Percentiles rank a stretch among this genome's conserved stretches.
Evolutionary conservation across 2,329 filamentous ascomycete species (phyloP).

Genomic region (Fusarium sp.): DNA sequence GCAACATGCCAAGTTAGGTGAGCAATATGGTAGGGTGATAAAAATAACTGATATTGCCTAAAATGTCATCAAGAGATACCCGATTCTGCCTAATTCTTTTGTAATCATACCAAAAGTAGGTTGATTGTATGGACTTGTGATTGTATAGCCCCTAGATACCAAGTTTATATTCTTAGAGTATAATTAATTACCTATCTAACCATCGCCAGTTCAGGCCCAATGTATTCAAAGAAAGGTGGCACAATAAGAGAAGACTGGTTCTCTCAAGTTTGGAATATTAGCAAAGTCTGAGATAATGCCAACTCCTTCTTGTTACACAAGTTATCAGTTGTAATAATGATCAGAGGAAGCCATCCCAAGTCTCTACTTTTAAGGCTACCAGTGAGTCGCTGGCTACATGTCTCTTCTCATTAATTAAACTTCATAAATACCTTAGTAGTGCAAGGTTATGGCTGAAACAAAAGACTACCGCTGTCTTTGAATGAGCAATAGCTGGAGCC

Average conservation of each 20-base stretch:
- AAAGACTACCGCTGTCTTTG: neutral
- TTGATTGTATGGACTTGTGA: neutral
- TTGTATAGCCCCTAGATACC: neutral
- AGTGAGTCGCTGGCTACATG: conserved; percentile 8
- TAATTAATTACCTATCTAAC: too few species aligned
- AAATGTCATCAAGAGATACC: neutral
- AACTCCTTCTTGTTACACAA: neutral
- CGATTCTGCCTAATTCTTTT: neutral
- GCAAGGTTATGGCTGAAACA: neutral
- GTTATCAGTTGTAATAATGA: neutral
- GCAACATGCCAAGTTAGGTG: neutral
- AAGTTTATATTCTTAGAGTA: neutral
- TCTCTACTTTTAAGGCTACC: neutral
- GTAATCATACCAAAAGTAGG: neutral
- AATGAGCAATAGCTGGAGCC: neutral
- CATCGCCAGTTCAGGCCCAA: neutral
- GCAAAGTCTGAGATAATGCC: neutral
- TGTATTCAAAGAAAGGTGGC: neutral
- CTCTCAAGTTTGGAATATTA: neutral
- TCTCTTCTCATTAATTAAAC: neutral
- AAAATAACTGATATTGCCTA: neutral
- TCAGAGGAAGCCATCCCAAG: neutral
- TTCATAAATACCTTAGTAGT: neutral
- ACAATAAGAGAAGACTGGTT: too few species aligned
- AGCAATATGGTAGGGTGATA: neutral